phyloP scores from a whole-genome alignment of 495 filamentous ascomycete species.

The Podospora conica region DNA sequence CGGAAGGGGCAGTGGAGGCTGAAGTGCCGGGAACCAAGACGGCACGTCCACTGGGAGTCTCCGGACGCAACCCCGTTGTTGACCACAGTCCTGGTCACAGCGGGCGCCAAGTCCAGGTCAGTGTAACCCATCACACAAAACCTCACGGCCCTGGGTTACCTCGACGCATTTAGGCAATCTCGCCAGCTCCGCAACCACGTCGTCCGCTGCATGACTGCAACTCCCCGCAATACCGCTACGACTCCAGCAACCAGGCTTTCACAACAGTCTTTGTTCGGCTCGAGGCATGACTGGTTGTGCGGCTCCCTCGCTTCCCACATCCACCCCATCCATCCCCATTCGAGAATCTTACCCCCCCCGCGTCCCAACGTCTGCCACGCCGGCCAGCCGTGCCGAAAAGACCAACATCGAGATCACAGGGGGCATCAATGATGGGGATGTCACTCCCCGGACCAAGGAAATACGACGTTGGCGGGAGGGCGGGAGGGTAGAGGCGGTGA shows the following conservation, averaged over 20 bases:
- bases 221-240: constrained; percentile 1
- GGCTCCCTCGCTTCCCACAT: neutral
- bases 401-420: neutral
- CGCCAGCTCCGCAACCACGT: neutral
- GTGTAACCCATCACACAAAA: neutral
- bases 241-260: neutral
- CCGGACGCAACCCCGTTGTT: neutral
- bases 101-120: neutral
- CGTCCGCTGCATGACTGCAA: neutral
- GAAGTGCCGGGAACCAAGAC: neutral
- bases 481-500: neutral
- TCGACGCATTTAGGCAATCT: neutral
- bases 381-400: constrained; percentile 1
- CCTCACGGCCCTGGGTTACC: neutral
- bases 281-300: neutral
- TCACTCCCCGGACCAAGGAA: neutral
- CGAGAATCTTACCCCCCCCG: neutral
- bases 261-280: neutral
- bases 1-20: neutral
- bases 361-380: neutral
- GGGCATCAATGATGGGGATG: neutral
- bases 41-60: neutral
- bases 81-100: neutral
- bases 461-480: neutral
- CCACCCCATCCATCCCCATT: neutral